A percentile compares a stretch with the other conserved stretches of the same genome.
Evolutionary conservation across 352 stramenopile genomes (phyloP).

Genomic region (Pythium grandisporangium): DNA sequence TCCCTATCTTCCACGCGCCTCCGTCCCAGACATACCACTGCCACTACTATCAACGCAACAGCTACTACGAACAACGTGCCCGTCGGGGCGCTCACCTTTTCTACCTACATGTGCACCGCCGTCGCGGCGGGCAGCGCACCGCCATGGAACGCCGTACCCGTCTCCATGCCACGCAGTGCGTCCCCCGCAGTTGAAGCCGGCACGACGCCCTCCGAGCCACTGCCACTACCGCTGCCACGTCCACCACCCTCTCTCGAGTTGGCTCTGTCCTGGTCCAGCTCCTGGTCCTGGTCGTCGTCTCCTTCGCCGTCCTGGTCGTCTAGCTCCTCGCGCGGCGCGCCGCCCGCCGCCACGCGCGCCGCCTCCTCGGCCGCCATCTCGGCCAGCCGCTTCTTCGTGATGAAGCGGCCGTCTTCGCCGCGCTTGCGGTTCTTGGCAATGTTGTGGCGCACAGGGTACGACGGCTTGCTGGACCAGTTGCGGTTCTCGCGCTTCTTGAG

Average conservation of each 20-base stretch:
- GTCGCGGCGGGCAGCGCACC: slow-evolving; percentile 3
- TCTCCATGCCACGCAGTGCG: no score
- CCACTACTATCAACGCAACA: no score
- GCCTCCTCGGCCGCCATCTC: slow-evolving; percentile 60
- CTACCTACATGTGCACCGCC: slow-evolving; percentile 9
- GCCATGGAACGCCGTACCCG: no score
- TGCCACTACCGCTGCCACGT: slow-evolving; percentile 6
- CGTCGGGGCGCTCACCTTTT: no score
- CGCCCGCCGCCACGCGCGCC: slow-evolving; percentile 10
- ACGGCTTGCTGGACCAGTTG: slow-evolving; percentile 83
- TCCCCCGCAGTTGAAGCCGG: no score
- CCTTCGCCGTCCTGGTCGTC: slow-evolving; percentile 1
- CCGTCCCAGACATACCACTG: no score
- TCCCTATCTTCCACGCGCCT: no score
- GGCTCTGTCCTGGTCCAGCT: slow-evolving; percentile 5
- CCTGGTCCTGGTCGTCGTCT: slow-evolving; percentile 3
- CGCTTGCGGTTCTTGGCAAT: slow-evolving; percentile 79
- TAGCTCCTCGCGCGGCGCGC: not conserved
- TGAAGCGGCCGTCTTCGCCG: slow-evolving; percentile 75
- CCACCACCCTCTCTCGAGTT: no score
- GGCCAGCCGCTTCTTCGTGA: slow-evolving; percentile 62
- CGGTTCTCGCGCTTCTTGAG: slow-evolving; percentile 78
- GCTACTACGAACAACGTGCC: no score
- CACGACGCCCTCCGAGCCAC: slow-evolving; percentile 7
- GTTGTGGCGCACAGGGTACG: slow-evolving; percentile 73